Evolutionary conservation across 768 basidiomycete species (phyloP).

Genomic region (Pholiota conissans): DNA sequence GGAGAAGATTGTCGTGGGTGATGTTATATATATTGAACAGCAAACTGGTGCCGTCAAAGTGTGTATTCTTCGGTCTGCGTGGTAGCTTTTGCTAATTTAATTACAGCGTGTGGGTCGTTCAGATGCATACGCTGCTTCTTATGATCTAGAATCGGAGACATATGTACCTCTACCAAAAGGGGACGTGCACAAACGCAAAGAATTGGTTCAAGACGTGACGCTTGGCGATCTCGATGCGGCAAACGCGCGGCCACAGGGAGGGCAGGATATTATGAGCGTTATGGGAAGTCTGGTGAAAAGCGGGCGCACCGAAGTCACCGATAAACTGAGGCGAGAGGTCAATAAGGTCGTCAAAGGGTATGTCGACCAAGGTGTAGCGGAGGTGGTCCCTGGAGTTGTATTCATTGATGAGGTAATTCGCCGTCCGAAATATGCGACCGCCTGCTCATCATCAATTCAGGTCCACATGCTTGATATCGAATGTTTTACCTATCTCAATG

Average conservation of each 20-base stretch:
- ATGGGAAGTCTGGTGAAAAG: constrained; percentile 92
- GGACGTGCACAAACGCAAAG: constrained; percentile 94
- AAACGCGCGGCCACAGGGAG: constrained; percentile 93
- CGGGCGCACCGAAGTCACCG: constrained; percentile 93
- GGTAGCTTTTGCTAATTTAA: constrained; percentile 7
- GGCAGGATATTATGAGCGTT: constrained; percentile 98
- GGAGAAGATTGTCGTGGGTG: constrained; percentile 95
- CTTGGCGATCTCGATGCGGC: constrained; percentile 95
- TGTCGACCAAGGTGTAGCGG: constrained; percentile 97
- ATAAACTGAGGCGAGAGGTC: constrained; percentile 92
- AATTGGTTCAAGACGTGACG: constrained; percentile 93
- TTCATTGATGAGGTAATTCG: constrained; percentile 93
- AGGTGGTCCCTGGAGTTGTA: constrained; percentile 95
- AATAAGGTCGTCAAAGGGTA: constrained; percentile 98
- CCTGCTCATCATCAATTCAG: constrained; percentile 35
- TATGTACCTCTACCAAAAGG: constrained; percentile 98
- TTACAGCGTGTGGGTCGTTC: constrained; percentile 89
- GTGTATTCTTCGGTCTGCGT: constrained; percentile 20
- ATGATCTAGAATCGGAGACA: constrained; percentile 97
- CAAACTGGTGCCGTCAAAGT: constrained; percentile 96
- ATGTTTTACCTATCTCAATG: constrained; percentile 98
- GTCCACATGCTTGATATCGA: constrained; percentile 99
- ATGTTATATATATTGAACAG: constrained; percentile 94
- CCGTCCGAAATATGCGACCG: not conserved
- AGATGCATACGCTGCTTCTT: constrained; percentile 96